Evolutionary conservation across 1,139 yeast species (phyloP).

Genomic region (Suhomyces bokatorum): DNA sequence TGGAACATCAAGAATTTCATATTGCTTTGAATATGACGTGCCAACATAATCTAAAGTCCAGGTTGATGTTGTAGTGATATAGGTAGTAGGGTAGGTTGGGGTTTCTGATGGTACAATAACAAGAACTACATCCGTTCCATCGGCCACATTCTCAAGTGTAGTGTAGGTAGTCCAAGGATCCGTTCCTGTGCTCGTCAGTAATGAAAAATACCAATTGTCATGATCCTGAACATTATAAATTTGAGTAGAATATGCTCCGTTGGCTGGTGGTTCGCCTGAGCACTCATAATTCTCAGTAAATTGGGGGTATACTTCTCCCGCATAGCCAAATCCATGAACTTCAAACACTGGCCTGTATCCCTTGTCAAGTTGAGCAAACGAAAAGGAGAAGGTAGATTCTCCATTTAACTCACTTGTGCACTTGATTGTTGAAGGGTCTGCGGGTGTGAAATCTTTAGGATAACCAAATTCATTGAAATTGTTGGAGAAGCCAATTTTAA

Average conservation of each 20-base stretch:
- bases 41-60: background rate
- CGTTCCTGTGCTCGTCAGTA: background rate
- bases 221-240: background rate
- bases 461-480: background rate
- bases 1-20: background rate
- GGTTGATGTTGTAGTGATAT: background rate
- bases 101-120: background rate
- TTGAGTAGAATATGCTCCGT: background rate
- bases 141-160: background rate
- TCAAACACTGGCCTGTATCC: background rate
- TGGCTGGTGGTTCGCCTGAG: too few species aligned
- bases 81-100: background rate
- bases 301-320: background rate
- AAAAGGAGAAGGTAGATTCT: background rate
- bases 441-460: background rate
- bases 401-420: background rate
- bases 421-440: background rate
- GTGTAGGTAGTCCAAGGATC: background rate
- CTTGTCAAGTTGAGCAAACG: background rate
- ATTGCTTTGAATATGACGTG: background rate
- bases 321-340: background rate
- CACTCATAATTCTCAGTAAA: background rate
- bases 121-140: background rate
- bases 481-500: background rate
- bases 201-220: background rate